Base-by-base conservation (phyloP, 768 basidiomycete genomes). In the Grammothele lineata region DNA sequence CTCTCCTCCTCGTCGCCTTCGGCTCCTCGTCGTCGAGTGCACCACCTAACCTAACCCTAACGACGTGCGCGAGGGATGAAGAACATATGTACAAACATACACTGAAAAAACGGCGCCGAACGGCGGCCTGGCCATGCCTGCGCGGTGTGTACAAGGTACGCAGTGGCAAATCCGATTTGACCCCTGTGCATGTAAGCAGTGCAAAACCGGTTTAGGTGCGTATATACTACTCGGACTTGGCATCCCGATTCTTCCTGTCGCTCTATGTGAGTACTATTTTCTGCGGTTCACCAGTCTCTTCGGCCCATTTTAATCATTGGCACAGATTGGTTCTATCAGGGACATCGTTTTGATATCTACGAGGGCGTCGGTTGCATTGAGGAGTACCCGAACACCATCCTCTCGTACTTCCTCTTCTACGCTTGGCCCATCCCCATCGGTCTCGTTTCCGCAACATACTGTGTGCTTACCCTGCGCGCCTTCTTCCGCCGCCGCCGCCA, bases 291-390 rank as follows among this genome's bases (percentile, higher is more conserved):
- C 21, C 3, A 5, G 2, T 5, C 7, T 11, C 8, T 9, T 8
- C 21, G 0, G 17, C 23, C 19, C 15, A 21, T 22, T 6, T 8
- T 38, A 17, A n/a, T 18, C n/a, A 6, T 11, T 15, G 26, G 3
- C 33, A 11, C 39, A 86, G 84, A 81, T 56, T 66, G 70, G 44
- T 57, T 83, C 40, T 70, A 74, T 19, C 81, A 84, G 58, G 76
- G 78, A 45, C 75, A 78, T 61, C 74, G 84, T 45, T 87, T 78
- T 66, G 73, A 81, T 58, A 72, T 87, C 48, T 62, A 72, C 21
- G 68, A 77, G 61, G 73, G 80, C 47, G 64, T 76, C 38, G 84
- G 84, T 0, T 85, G 83, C 54, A 53, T 61, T 5, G 65, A 72
- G 1, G 54, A 70, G 4, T 67, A 63, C 8, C 76, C 75, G 37